Evolutionary conservation across 208 protist species (phyloP).

Genomic region (Wallacemonas rigidus): DNA sequence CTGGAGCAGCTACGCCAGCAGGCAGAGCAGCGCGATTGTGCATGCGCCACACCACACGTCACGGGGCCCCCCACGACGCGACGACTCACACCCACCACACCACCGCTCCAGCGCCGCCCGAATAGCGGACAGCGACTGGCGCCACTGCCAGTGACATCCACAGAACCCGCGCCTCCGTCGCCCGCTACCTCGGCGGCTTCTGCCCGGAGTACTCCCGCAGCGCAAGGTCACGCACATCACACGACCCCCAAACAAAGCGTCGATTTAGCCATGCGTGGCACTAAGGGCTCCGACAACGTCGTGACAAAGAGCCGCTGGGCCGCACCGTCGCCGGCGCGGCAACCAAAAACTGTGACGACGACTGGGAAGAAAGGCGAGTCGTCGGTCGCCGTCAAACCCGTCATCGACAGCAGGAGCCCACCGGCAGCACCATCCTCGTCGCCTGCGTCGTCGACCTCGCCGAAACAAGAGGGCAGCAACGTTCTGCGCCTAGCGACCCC

Average conservation of each 20-base stretch:
- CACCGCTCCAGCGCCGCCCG: background rate
- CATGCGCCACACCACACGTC: too few species aligned
- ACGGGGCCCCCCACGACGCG: too few species aligned
- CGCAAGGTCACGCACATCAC: too few species aligned
- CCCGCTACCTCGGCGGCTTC: background rate
- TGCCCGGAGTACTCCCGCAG: background rate
- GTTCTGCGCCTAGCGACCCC: slow-evolving; percentile 8
- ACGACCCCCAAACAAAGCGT: too few species aligned
- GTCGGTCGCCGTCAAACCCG: background rate
- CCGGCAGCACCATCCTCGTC: too few species aligned
- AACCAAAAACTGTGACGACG: background rate
- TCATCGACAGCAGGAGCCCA: background rate
- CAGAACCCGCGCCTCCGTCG: background rate
- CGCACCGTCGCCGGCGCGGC: background rate
- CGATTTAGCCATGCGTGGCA: too few species aligned
- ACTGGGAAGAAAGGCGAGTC: background rate
- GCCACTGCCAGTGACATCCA: background rate
- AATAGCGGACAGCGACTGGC: slow-evolving; percentile 24
- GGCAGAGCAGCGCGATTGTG: background rate
- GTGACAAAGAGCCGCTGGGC: background rate
- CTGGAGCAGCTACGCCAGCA: background rate
- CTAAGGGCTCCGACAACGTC: too few species aligned
- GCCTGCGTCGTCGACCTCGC: too few species aligned
- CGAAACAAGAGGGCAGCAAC: background rate
- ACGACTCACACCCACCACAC: background rate